Evolutionary conservation across 495 filamentous ascomycete species (phyloP).

Genomic region (Lasiosphaeris hirsuta): DNA sequence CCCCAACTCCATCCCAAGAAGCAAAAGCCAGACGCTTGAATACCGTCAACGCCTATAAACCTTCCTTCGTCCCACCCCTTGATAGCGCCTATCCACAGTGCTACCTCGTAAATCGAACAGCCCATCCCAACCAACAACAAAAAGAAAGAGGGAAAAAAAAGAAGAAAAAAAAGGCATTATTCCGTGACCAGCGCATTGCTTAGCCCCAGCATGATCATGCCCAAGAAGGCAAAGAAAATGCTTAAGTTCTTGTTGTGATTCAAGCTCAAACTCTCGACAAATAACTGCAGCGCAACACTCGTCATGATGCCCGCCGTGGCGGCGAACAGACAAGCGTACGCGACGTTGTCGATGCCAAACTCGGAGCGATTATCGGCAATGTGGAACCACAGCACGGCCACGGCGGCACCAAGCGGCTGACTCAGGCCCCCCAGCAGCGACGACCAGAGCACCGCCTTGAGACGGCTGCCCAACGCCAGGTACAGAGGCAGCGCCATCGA

Average conservation of each 20-base stretch:
- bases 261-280: slow-evolving; percentile 76
- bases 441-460: slow-evolving; percentile 79
- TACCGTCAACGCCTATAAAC: too few species aligned
- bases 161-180: background rate
- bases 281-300: slow-evolving; percentile 83
- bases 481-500: slow-evolving; percentile 89
- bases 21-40: too few species aligned
- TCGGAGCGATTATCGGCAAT: slow-evolving; percentile 46
- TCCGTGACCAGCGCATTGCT: slow-evolving; percentile 66
- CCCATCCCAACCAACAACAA: too few species aligned
- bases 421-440: slow-evolving; percentile 78
- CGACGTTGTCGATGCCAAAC: slow-evolving; percentile 58
- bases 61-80: too few species aligned
- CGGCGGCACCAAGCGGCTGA: slow-evolving; percentile 80
- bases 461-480: slow-evolving; percentile 72
- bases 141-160: background rate
- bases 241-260: slow-evolving; percentile 77
- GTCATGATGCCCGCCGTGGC: slow-evolving; percentile 92
- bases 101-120: too few species aligned
- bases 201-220: slow-evolving; percentile 84
- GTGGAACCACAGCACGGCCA: slow-evolving; percentile 82
- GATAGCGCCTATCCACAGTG: too few species aligned
- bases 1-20: too few species aligned
- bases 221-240: slow-evolving; percentile 80
- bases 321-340: slow-evolving; percentile 88